phyloP scores from a whole-genome alignment of 768 basidiomycete species.

The Boletus sensibilis region DNA sequence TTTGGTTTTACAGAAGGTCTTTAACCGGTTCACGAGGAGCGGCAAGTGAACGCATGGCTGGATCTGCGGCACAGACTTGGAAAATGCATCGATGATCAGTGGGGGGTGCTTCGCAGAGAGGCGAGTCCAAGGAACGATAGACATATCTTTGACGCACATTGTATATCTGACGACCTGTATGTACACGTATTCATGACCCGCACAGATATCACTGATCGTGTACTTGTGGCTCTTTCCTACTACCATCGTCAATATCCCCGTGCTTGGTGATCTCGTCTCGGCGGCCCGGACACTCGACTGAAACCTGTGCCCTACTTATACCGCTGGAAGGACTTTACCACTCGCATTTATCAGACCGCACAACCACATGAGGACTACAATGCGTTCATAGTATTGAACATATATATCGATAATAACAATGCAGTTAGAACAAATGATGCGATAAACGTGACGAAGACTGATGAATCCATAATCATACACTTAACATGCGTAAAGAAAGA shows the following conservation, averaged over 20 bases:
- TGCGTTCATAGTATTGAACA: constrained; percentile 10
- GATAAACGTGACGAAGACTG: neutral
- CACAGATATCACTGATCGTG: neutral
- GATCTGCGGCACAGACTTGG: neutral
- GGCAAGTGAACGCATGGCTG: constrained; percentile 21
- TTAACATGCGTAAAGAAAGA: neutral
- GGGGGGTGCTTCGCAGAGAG: neutral
- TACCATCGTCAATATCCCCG: neutral
- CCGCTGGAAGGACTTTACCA: neutral
- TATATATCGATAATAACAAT: constrained; percentile 29
- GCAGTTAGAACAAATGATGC: neutral
- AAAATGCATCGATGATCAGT: neutral
- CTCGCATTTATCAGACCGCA: neutral
- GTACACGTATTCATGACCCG: neutral
- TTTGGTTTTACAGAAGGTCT: constrained; percentile 28
- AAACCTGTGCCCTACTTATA: neutral
- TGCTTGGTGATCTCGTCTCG: neutral
- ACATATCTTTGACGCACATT: neutral
- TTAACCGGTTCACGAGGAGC: constrained; percentile 22
- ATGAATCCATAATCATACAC: constrained; percentile 27
- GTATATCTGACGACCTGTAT: constrained; percentile 13
- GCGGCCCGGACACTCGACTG: neutral
- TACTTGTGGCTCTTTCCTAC: neutral
- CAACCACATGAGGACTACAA: neutral
- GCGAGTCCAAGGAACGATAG: neutral